Evolutionary conservation across 768 basidiomycete genomes (phyloP), one percentile per base, ranked within the genome.

Genomic region (Pulveroboletus sp.): DNA sequence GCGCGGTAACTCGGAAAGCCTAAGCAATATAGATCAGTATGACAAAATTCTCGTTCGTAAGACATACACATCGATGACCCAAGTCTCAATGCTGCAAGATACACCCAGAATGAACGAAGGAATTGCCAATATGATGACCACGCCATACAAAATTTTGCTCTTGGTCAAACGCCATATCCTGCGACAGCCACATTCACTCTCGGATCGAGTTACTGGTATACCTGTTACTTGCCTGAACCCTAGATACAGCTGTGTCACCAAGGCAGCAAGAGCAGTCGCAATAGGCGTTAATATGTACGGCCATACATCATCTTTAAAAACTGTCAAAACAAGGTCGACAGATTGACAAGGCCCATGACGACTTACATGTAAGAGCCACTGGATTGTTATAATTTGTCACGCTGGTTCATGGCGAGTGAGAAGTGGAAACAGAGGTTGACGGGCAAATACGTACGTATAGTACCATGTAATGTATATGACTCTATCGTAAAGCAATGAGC

Each of bases 241-340:
- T 9, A 27, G 25, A 27, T 27, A 27, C 9, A 27, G 25, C 25
- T 27, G 25, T 27, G 25, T 27, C 9, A 27, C 25, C 25, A 27
- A 27, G 25, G 25, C 25, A 27, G 25, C 25, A 27, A 27, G 25
- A 5, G 5, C 25, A 27, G 5, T 27, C 25, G 25, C 25, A 27
- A 27, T 27, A 27, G 25, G 25, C 25, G 25, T 27, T 9, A 27
- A 27, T 27, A 9, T 27, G 25, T 78, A 75, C 2, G 73, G 74
- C 77, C 79, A 80, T 23, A 62, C 62, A 38, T 70, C 68, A 36
- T 60, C 75, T 77, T 4, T n/a, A n/a, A n/a, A n/a, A n/a, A n/a
- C n/a, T n/a, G n/a, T n/a, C n/a, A n/a, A n/a, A n/a, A n/a, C n/a
- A n/a, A n/a, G n/a, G n/a, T n/a, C n/a, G n/a, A n/a, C n/a, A n/a